A percentile compares a stretch with the other conserved stretches of the same genome.
These are phyloP conservation scores for Kwoniella sp. DNA, from an alignment of 768 basidiomycete genomes.

Conservation along the genomic window DNA sequence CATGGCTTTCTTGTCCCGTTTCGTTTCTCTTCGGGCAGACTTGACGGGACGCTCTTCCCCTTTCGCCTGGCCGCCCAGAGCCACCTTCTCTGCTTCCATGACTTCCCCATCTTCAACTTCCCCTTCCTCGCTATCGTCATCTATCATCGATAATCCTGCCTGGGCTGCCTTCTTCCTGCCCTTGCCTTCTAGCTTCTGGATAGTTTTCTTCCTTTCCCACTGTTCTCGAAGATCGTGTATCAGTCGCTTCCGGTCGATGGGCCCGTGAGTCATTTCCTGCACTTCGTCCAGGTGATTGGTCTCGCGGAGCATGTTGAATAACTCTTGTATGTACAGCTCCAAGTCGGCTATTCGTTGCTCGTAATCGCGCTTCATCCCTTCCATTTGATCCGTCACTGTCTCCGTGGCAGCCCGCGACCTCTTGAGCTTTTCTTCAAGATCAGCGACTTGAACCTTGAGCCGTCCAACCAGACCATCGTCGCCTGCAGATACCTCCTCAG, in stretches of 20 bases:
- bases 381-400: conserved; percentile 70
- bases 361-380: conserved; percentile 69
- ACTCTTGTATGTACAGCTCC: conserved; percentile 84
- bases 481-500: conserved; percentile 74
- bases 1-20: conserved; percentile 33
- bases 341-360: conserved; percentile 83
- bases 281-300: conserved; percentile 68
- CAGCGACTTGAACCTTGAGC: conserved; percentile 66
- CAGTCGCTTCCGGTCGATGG: conserved; percentile 74
- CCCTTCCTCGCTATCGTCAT: conserved; percentile 19
- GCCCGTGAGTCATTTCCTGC: conserved; percentile 59
- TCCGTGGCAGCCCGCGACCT: conserved; percentile 74
- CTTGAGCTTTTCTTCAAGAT: conserved; percentile 70
- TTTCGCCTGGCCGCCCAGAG: conserved; percentile 22
- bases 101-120: conserved; percentile 47
- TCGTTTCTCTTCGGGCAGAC: conserved; percentile 18
- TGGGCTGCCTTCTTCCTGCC: not conserved
- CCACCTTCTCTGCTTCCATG: conserved; percentile 44
- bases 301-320: conserved; percentile 90
- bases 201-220: conserved; percentile 46
- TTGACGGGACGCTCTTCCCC: conserved; percentile 23
- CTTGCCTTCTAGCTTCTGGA: conserved; percentile 39
- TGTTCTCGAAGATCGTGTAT: conserved; percentile 56
- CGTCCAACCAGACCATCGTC: conserved; percentile 77
- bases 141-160: conserved; percentile 5